Evolutionary conservation across 2,329 filamentous ascomycete species (phyloP), one percentile per base, ranked within the genome.

Genomic region (Drechslerella coelobrocha): DNA sequence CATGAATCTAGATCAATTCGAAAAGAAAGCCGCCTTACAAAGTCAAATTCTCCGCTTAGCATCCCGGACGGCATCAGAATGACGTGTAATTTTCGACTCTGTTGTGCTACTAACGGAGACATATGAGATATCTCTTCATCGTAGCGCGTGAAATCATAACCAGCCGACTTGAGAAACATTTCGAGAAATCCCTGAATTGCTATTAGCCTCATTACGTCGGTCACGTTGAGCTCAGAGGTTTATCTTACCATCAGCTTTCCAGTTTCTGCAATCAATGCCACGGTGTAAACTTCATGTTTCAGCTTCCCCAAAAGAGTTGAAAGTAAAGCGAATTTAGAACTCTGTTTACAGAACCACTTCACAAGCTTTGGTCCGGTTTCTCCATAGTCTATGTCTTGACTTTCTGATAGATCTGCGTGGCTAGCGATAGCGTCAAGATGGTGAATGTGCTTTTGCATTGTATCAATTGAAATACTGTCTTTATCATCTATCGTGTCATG

Each of bases 261-360:
- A 41, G 52, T 19, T 37, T 59, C 43, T 24, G 55, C 53, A 10
- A 71, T 53, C 26, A 71, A 23, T 12, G 59, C 57, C 10, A 62
- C 45, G 3, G 52, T 54, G 24, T 60, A 63, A n/a, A 45, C 26
- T 39, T 63, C 52, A 14, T 52, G 14, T 23, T 48, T 52, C 9
- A 71, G 59, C 12, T 37, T 54, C 2, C 59, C 31, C 9, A 71
- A 34, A 2, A 71, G 27, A 2, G 19, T 47, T 19, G 50, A 59
- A 21, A 71, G 21, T 19, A 71, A 34, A 14, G 54, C 39, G 24
- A 71, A 71, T 45, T 71, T 71, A 1, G 66, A 59, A 10, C 59
- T 63, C 37, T 71, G 66, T 26, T 41, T 63, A 53, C 66, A 53
- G 34, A 62, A 71, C 66, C 66, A 71, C 17, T 52, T 55, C 6